Percentiles rank a stretch among this genome's conserved stretches.
phyloP scores from a whole-genome alignment of 139 green algal species.

The Zygnema cylindricum region DNA sequence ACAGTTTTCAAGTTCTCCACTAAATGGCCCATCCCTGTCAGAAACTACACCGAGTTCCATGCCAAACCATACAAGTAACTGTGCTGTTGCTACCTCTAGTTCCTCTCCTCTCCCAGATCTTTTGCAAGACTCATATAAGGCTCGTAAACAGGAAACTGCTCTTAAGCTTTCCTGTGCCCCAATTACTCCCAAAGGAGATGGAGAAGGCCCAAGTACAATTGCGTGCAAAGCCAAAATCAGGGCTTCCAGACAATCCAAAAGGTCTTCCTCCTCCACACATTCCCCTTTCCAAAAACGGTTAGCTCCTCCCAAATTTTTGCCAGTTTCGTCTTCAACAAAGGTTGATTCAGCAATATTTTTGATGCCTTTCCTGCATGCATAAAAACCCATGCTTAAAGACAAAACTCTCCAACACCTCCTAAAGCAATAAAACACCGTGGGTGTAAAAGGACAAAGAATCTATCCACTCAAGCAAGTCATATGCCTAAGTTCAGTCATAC shows the following conservation, averaged over 20 bases:
- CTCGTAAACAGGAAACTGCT: not conserved
- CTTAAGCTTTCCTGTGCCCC: not conserved
- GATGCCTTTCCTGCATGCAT: too few relatives aligned
- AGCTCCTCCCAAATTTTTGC: too few relatives aligned
- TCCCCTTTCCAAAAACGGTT: too few relatives aligned
- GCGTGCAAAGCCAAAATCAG: not conserved
- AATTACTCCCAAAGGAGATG: not conserved
- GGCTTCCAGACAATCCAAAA: not conserved
- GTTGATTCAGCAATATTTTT: too few relatives aligned
- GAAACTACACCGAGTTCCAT: not conserved
- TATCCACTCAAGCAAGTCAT: too few relatives aligned
- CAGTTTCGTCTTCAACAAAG: too few relatives aligned
- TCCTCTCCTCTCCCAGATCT: not conserved
- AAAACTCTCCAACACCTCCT: too few relatives aligned
- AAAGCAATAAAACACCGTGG: too few relatives aligned
- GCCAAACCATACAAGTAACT: not conserved
- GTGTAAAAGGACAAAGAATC: too few relatives aligned
- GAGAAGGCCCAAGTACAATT: not conserved
- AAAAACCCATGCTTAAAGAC: too few relatives aligned
- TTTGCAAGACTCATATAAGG: not conserved
- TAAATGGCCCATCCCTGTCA: not conserved
- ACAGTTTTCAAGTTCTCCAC: not conserved
- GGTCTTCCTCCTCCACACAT: too few relatives aligned
- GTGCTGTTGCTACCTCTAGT: not conserved
- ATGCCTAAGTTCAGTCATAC: too few relatives aligned